Evolutionary conservation across 108 stramenopile genomes (phyloP).

Genomic region (Poteriospumella lacustris): DNA sequence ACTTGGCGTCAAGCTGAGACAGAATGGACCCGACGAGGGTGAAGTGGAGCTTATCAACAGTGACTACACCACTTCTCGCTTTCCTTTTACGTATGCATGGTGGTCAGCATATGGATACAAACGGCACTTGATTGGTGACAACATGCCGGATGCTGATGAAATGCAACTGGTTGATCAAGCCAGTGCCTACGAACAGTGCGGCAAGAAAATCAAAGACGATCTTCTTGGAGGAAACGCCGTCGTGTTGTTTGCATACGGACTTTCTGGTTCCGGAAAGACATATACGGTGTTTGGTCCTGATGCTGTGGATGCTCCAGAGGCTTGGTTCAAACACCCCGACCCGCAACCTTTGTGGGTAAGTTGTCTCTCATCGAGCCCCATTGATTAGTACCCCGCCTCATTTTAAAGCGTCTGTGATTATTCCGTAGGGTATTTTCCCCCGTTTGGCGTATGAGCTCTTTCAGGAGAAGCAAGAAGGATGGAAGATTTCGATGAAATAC

Average conservation of each 20-base stretch:
- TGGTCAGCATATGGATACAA: slow-evolving; percentile 54
- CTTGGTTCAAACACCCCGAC: slow-evolving; percentile 60
- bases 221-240: slow-evolving; percentile 47
- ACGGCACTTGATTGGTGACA: slow-evolving; percentile 38
- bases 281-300: slow-evolving; percentile 58
- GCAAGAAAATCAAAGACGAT: slow-evolving; percentile 27
- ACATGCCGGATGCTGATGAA: slow-evolving; percentile 36
- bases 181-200: neutral
- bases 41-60: slow-evolving; percentile 46
- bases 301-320: slow-evolving; percentile 46
- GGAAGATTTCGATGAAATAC: slow-evolving; percentile 67
- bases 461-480: slow-evolving; percentile 56
- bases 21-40: slow-evolving; percentile 37
- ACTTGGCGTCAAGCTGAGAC: slow-evolving; percentile 42
- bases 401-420: no score
- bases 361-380: neutral
- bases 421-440: slow-evolving; percentile 25
- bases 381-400: no score
- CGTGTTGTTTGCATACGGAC: slow-evolving; percentile 61
- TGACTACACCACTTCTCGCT: slow-evolving; percentile 53
- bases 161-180: slow-evolving; percentile 40
- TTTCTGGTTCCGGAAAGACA: slow-evolving; percentile 62
- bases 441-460: slow-evolving; percentile 55
- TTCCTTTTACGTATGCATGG: slow-evolving; percentile 56
- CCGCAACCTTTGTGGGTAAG: slow-evolving; percentile 55